phyloP scores from a whole-genome alignment of 352 stramenopile genomes.

The Aphanomyces astaci region DNA sequence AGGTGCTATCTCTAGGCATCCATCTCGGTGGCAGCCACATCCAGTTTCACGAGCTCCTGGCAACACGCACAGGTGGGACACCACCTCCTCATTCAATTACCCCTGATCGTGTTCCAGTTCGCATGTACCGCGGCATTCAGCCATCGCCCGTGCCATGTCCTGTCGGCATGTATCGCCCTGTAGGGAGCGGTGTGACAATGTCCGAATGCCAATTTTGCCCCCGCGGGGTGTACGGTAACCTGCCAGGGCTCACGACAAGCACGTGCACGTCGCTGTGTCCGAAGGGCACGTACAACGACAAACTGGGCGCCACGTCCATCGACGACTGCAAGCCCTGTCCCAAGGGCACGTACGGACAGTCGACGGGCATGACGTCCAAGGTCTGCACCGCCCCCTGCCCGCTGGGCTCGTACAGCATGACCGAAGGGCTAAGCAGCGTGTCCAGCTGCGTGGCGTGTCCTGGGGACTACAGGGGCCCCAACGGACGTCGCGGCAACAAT shows the following conservation, averaged over 20 bases:
- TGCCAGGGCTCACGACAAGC: constrained; percentile 45
- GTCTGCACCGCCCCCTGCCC: constrained; percentile 58
- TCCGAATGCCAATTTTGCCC: constrained; percentile 64
- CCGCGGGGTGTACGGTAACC: constrained; percentile 63
- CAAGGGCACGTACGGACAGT: constrained; percentile 48
- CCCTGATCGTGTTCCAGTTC: constrained; percentile 26
- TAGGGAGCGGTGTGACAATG: constrained; percentile 35
- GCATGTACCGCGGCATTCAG: constrained; percentile 50
- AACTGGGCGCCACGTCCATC: constrained; percentile 42
- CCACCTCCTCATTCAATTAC: background rate
- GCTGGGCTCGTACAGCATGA: constrained; percentile 61
- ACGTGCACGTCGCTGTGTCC: constrained; percentile 62
- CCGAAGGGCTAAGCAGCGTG: constrained; percentile 37
- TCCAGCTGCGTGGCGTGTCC: constrained; percentile 59
- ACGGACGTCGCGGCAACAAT: constrained; percentile 51
- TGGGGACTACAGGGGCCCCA: constrained; percentile 46
- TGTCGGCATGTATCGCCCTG: constrained; percentile 53
- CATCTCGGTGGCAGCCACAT: background rate
- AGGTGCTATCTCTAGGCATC: background rate
- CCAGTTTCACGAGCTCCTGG: background rate
- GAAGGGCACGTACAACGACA: constrained; percentile 36
- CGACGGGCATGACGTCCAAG: constrained; percentile 41
- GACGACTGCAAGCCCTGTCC: constrained; percentile 61
- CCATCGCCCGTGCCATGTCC: constrained; percentile 39
- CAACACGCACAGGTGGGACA: background rate